Conservation (phyloP, 2,329 filamentous ascomycete genomes). For the Cladosporium sp. region DNA sequence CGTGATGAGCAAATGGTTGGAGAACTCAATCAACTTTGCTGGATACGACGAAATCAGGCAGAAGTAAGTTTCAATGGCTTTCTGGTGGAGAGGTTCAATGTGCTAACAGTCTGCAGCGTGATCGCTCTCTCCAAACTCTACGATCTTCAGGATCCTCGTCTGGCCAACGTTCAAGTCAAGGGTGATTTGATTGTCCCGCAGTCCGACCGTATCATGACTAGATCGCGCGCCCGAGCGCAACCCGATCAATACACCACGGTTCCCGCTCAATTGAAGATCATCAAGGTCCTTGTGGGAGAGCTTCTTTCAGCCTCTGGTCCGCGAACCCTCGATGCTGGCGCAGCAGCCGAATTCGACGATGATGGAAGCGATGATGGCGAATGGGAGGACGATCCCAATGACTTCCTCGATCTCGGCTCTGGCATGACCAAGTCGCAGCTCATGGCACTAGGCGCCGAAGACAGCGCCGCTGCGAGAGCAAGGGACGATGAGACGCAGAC, state of each 20-base stretch:
- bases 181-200: conserved; percentile 81
- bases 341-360: conserved; percentile 56
- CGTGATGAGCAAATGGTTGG: conserved; percentile 90
- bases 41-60: conserved; percentile 96
- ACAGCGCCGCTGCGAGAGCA: conserved; percentile 51
- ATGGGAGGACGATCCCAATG: conserved; percentile 82
- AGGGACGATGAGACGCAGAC: conserved; percentile 87
- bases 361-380: conserved; percentile 56
- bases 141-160: conserved; percentile 73
- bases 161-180: conserved; percentile 77
- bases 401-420: conserved; percentile 65
- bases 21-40: conserved; percentile 95
- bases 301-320: conserved; percentile 71
- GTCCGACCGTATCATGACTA: conserved; percentile 84
- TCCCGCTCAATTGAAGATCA: conserved; percentile 83
- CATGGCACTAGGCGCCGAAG: conserved; percentile 65
- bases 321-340: conserved; percentile 45
- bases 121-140: conserved; percentile 91
- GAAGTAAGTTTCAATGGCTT: conserved; percentile 60
- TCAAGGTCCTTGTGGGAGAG: conserved; percentile 94
- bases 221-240: conserved; percentile 81
- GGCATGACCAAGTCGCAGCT: conserved; percentile 60
- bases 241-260: conserved; percentile 88
- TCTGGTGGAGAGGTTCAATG: background rate
- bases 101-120: conserved; percentile 52